Evolutionary conservation across 2,329 filamentous ascomycete genomes (phyloP).

Genomic region (Pseudopithomyces maydicus): DNA sequence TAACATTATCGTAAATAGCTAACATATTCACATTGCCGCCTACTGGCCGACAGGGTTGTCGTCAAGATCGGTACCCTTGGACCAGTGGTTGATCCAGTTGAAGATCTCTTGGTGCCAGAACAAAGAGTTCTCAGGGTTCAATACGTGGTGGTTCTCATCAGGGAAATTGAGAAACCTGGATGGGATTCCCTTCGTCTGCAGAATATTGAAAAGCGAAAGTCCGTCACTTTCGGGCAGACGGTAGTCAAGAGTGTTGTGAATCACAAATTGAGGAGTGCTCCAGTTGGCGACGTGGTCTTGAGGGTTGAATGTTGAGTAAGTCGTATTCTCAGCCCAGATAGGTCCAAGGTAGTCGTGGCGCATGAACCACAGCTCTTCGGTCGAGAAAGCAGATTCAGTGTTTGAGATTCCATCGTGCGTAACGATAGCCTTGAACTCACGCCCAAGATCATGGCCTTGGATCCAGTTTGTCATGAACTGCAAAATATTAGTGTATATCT

Average conservation of each 20-base stretch:
- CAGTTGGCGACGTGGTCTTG: slow-evolving; percentile 67
- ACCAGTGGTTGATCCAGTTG: slow-evolving; percentile 47
- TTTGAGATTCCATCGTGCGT: slow-evolving; percentile 87
- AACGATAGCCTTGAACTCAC: slow-evolving; percentile 85
- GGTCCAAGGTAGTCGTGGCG: slow-evolving; percentile 50
- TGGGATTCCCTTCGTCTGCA: slow-evolving; percentile 76
- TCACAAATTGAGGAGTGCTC: slow-evolving; percentile 84
- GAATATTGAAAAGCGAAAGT: slow-evolving; percentile 80
- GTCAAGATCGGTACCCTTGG: slow-evolving; percentile 37
- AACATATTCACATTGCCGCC: not conserved
- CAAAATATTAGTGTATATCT: not conserved
- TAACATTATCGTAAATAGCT: not conserved
- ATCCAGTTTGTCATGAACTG: slow-evolving; percentile 72
- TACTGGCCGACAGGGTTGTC: slow-evolving; percentile 36
- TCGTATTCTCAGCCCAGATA: slow-evolving; percentile 41
- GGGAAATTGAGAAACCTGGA: slow-evolving; percentile 82
- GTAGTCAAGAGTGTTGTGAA: slow-evolving; percentile 92
- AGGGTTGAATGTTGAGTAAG: slow-evolving; percentile 64
- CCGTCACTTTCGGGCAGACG: slow-evolving; percentile 85
- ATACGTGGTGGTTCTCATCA: slow-evolving; percentile 79
- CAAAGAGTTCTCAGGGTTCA: slow-evolving; percentile 87
- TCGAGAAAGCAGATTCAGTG: slow-evolving; percentile 50
- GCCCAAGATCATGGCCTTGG: slow-evolving; percentile 80
- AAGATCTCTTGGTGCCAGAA: slow-evolving; percentile 76
- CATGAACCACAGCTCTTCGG: slow-evolving; percentile 59